Base-by-base conservation (phyloP, 192 early-diverging fungal genomes). In the Rhizophagus sp. region DNA sequence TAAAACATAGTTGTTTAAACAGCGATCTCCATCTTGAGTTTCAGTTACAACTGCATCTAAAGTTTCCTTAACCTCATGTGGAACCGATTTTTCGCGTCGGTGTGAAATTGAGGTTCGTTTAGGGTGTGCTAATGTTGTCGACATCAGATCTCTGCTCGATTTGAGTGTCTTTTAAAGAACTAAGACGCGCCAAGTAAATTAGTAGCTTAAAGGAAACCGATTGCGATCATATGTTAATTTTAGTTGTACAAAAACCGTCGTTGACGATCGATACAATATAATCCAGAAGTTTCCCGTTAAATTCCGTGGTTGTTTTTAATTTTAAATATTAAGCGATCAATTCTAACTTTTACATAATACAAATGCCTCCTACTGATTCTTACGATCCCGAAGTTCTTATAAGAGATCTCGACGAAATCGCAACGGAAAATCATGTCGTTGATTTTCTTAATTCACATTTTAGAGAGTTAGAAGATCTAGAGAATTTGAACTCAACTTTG, bases 1-100 rank as follows among this genome's bases (percentile, higher is more conserved):
- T 13, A 99, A 75, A 30, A 88, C 73, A 79, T 99, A 99, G 66
- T 97, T 89, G 86, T 95, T 96, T 71, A 99, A 84, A 36, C 90
- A 88, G 64, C 89, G 87, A n/a, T 84, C 63, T 34, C 96, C 96
- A 17, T 94, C 89, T 12, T 86, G 89, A 74, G 87, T 88, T 76
- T 96, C 95, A 50, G 81, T 86, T 4, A 93, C 84, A 44, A 88
- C 87, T 19, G 97, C 97, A n/a, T 75, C 57, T 75, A 75, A 62
- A 34, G 52, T 75, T 36, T 75, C 73, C 19, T 75, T 75, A 62
- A 75, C 52, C 17, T 70, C 68, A 41, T 70, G 68, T 33, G 49
- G 52, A 33, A 62, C 50, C 12, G 73, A 75, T 24, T 50, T 15
- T 36, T 75, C 73, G 52, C 73, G 73, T 75, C 44, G 39, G 47